Conservation (phyloP, 352 stramenopile genomes). For the Pythium insidiosum region DNA sequence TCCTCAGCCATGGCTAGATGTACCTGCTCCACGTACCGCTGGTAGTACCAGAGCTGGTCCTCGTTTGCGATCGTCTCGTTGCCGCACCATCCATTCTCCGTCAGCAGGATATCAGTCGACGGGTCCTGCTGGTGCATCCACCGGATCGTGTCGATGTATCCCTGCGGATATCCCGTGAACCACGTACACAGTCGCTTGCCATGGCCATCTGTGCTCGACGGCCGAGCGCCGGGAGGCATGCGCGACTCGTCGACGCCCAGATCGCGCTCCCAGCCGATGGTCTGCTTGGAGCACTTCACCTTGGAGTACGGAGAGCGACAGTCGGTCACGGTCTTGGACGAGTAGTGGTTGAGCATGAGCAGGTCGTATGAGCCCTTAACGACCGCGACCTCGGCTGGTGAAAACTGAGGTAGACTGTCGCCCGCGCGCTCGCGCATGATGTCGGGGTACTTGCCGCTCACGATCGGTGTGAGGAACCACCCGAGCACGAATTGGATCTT, state of each 20-base stretch:
- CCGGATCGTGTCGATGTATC: constrained; percentile 50
- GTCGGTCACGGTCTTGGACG: constrained; percentile 50
- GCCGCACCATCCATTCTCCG: constrained; percentile 64
- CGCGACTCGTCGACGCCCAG: constrained; percentile 43
- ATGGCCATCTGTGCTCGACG: constrained; percentile 25
- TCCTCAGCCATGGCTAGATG: constrained; percentile 44
- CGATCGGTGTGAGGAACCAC: constrained; percentile 91
- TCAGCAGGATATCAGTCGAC: constrained; percentile 37
- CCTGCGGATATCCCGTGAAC: constrained; percentile 42
- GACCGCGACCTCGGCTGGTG: constrained; percentile 46
- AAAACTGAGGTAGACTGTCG: constrained; percentile 83
- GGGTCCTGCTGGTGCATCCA: constrained; percentile 41
- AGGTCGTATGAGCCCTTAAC: constrained; percentile 89
- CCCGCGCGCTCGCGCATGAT: constrained; percentile 83
- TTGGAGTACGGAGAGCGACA: constrained; percentile 22
- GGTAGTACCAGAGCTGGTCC: constrained; percentile 61
- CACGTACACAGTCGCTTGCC: constrained; percentile 31
- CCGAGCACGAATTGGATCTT: constrained; percentile 88
- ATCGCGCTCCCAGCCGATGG: constrained; percentile 34
- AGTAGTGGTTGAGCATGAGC: constrained; percentile 95
- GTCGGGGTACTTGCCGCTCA: constrained; percentile 87
- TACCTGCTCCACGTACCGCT: constrained; percentile 46
- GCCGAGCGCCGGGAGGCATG: constrained; percentile 44
- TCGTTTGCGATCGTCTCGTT: constrained; percentile 46
- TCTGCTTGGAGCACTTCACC: constrained; percentile 25